Evolutionary conservation across 163 green algal genomes (phyloP).

Genomic region (Chlorella variabilis): DNA sequence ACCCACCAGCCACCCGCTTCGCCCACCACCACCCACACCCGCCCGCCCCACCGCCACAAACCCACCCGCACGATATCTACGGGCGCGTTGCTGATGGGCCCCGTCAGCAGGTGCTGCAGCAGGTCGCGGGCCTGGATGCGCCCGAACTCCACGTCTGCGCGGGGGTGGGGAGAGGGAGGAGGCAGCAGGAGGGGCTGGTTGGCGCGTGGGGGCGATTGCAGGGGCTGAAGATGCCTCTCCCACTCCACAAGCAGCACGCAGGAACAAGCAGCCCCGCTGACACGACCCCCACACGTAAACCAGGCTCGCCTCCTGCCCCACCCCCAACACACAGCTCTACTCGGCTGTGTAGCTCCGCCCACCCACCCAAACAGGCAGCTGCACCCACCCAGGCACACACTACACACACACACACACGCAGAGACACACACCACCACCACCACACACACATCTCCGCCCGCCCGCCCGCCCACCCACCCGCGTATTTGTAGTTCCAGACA

Average conservation of each 20-base stretch:
- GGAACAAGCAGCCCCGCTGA: too few species aligned
- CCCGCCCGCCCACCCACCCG: conserved; percentile 75
- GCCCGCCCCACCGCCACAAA: conserved; percentile 70
- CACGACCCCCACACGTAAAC: background rate
- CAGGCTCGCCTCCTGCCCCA: background rate
- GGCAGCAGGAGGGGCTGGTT: background rate
- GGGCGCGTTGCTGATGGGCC: conserved; percentile 95
- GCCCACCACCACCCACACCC: background rate
- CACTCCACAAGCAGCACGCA: too few species aligned
- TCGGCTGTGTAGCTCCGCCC: too few species aligned
- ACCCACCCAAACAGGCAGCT: background rate
- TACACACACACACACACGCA: background rate
- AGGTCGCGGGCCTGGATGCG: conserved; percentile 73
- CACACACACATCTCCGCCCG: too few species aligned
- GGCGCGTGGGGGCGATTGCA: too few species aligned
- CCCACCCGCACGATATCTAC: conserved; percentile 92
- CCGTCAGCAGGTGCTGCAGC: conserved; percentile 98
- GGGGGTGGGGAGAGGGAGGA: background rate
- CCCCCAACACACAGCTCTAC: background rate
- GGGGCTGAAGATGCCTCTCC: too few species aligned
- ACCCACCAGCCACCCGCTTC: too few species aligned
- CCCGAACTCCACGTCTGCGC: conserved; percentile 56
- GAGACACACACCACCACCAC: conserved; percentile 31
- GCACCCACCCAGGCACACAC: background rate
- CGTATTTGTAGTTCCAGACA: conserved; percentile 99